Evolutionary conservation across 495 filamentous ascomycete species (phyloP).

Genomic region (Penicillium desertorum): DNA sequence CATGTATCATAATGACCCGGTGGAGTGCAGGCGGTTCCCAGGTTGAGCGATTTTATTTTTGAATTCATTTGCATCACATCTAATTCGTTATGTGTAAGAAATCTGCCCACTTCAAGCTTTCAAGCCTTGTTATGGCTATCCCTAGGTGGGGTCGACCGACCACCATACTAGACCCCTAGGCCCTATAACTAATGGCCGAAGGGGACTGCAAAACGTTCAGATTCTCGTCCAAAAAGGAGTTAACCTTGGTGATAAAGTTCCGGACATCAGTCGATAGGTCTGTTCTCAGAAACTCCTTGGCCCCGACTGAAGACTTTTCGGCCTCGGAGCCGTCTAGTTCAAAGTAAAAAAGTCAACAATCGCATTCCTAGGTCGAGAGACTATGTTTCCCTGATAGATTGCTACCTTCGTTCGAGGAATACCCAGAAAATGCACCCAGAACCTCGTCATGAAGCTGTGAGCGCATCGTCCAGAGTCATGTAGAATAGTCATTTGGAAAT

Average conservation of each 20-base stretch:
- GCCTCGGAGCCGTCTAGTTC: too few relatives aligned
- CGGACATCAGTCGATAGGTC: too few relatives aligned
- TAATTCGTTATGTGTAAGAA: background rate
- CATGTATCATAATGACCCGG: conserved; percentile 23
- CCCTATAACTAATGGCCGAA: too few relatives aligned
- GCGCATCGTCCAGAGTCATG: background rate
- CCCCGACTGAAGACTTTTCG: too few relatives aligned
- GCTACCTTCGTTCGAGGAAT: background rate
- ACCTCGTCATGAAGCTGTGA: background rate
- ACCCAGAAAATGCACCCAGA: background rate
- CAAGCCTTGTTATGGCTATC: background rate
- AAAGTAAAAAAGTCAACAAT: background rate
- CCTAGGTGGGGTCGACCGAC: too few relatives aligned
- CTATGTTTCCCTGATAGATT: background rate
- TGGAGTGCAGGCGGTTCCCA: conserved; percentile 20
- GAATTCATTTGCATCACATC: conserved; percentile 7
- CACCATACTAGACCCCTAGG: too few relatives aligned
- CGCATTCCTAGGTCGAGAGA: background rate
- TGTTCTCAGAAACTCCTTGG: too few relatives aligned
- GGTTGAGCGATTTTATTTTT: conserved; percentile 21
- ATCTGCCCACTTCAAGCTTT: background rate
- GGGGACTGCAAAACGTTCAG: too few relatives aligned
- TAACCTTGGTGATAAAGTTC: too few relatives aligned
- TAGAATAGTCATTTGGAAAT: background rate
- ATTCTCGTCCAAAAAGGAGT: too few relatives aligned